Evolutionary conservation across 768 basidiomycete species (phyloP).

Genomic region (Cystofilobasidium macerans): DNA sequence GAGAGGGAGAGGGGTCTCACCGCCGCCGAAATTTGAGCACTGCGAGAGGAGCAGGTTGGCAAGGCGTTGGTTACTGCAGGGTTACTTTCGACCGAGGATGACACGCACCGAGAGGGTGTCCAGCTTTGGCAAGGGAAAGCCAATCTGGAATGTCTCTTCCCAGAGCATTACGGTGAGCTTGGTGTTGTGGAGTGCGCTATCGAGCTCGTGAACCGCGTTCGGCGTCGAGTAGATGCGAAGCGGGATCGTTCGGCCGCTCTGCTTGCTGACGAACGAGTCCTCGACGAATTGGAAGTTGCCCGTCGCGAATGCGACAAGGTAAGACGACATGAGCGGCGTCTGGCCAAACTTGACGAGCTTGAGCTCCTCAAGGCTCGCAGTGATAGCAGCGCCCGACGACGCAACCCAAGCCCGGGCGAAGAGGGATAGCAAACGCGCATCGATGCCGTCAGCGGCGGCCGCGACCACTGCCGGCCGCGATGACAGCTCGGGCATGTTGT

Average conservation of each 20-base stretch:
- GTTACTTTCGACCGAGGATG: too few relatives aligned
- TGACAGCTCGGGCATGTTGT: constrained; percentile 58
- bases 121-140: constrained; percentile 84
- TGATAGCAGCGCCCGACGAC: too few relatives aligned
- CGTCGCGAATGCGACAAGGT: constrained; percentile 78
- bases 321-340: constrained; percentile 78
- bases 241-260: constrained; percentile 68
- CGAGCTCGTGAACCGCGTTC: constrained; percentile 67
- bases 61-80: too few relatives aligned
- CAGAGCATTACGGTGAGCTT: constrained; percentile 62
- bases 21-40: not conserved
- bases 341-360: constrained; percentile 68
- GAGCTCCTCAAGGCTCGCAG: not conserved
- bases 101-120: constrained; percentile 50
- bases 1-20: too few relatives aligned
- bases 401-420: too few relatives aligned
- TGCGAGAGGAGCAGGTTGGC: too few relatives aligned
- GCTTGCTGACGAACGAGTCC: constrained; percentile 61
- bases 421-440: too few relatives aligned
- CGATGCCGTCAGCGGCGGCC: too few relatives aligned
- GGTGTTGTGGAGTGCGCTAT: constrained; percentile 76
- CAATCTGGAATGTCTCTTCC: constrained; percentile 81
- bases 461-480: not conserved
- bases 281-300: constrained; percentile 57
- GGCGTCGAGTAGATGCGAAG: constrained; percentile 75